A percentile compares a stretch with the other conserved stretches of the same genome.
Evolutionary conservation across 1,284 basidiomycete species (phyloP).

Genomic region (Rhodotorula glutinis): DNA sequence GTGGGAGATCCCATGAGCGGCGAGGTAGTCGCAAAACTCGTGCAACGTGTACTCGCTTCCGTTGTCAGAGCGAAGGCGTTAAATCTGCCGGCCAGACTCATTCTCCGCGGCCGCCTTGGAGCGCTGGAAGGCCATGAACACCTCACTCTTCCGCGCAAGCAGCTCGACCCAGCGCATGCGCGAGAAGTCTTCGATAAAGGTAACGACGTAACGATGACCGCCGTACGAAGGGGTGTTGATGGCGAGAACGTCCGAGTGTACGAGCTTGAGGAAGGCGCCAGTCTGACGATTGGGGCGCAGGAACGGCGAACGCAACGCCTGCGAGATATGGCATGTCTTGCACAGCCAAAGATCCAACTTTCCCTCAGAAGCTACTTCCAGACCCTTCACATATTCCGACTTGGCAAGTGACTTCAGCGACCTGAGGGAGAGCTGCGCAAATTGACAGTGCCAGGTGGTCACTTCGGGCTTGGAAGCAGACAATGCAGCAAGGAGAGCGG

Average conservation of each 20-base stretch:
- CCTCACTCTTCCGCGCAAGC: conserved; percentile 48
- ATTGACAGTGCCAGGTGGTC: conserved; percentile 2
- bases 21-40: conserved; percentile 44
- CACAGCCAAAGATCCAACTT: not conserved
- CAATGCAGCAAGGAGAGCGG: not conserved
- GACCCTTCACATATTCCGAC: not conserved
- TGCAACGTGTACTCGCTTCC: conserved; percentile 46
- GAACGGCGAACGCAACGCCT: conserved; percentile 11
- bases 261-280: conserved; percentile 25
- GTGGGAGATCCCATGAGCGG: conserved; percentile 44
- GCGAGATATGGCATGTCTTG: not conserved
- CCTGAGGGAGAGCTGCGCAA: not conserved
- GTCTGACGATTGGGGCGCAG: not conserved
- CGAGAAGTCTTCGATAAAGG: conserved; percentile 48
- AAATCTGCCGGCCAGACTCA: conserved; percentile 44
- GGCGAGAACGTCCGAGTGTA: conserved; percentile 51
- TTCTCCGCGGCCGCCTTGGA: conserved; percentile 46
- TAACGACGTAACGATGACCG: conserved; percentile 48
- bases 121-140: conserved; percentile 44
- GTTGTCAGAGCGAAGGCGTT: conserved; percentile 47
- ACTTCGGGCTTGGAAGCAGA: not conserved
- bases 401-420: not conserved
- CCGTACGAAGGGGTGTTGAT: conserved; percentile 39
- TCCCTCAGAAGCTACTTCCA: not conserved
- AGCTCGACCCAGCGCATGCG: conserved; percentile 40